Base-by-base conservation (phyloP, 2,329 filamentous ascomycete species). In the Monilinia vaccinii-corymbosi region DNA sequence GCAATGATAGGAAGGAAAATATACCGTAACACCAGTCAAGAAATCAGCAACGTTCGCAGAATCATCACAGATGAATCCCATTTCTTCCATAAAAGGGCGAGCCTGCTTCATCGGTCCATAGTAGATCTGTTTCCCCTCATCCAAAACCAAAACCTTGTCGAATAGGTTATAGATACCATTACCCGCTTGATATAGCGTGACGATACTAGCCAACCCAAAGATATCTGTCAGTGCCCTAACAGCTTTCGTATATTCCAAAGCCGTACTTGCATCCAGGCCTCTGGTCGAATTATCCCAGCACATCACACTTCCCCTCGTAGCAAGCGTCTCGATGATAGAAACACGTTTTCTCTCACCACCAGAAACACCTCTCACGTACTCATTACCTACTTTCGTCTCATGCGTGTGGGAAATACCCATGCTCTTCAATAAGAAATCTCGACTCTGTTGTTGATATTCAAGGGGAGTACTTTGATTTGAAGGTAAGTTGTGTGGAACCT, bases 101-200 rank as follows among this genome's bases (percentile, higher is more conserved):
- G 86, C 86, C 62, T 84, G 75, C 7, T 76, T 72, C 64, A 77
- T 74, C 0, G 84, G 78, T 0, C 86, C 86, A 63, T 86, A 88
- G 73, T 80, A 89, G 49, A 87, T 78, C 65, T 88, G 71, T 62
- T 83, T 82, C 50, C 86, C 86, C 60, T 83, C 79, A 50, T 88
- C 84, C 4, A 89, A 77, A 10, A 89, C 79, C 0, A 88, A 75
- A 0, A 88, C 84, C 68, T 88, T 89, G 69, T 89, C 85, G 68
- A 89, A 88, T 0, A 85, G 76, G 31, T 86, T 75, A 69, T 87
- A 88, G 61, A 89, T 88, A 28, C 80, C 83, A 59, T 89, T 86
- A 7, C 84, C 83, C 3, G 86, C 86, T 68, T 89, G 86, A 69
- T 89, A 89, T 0, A 88, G 75, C 0, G 84, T 86, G 14, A 86